Base-by-base conservation (phyloP, 2,329 filamentous ascomycete species). In the Fusarium guadeloupense region DNA sequence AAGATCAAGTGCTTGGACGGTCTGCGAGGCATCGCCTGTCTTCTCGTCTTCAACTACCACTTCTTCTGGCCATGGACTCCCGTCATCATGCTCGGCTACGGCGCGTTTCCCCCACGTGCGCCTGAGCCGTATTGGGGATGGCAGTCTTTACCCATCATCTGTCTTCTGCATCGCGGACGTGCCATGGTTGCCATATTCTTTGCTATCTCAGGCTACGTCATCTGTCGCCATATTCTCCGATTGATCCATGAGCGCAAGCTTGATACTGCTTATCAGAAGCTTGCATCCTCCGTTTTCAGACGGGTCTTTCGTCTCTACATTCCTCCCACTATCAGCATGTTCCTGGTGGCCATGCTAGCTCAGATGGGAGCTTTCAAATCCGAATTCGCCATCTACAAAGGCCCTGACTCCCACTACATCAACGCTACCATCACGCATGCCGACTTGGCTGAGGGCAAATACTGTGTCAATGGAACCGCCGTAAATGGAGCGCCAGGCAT, bases 151-250 rank as follows among this genome's bases (percentile, higher is more conserved):
- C 77, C 77, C n/a, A 77, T 78, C 49, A 39, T 78, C 25, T 77
- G 76, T 40, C 72, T 78, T 4, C 41, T 77, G 56, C 74, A 78
- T 47, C 74, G 76, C 33, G 77, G 77, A 4, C 71, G 75, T 6
- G 71, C 76, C 10, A 78, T 78, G 76, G 76, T 78, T 6, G 74
- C 76, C 46, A 76, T 79, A 33, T 79, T 79, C 69, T 79, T 79
- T 43, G 76, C 75, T 63, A 77, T 78, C 23, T 78, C 76, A 0
- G 76, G 76, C n/a, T 78, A 78, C 43, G 76, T 78, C 21, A 69
- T 78, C 28, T 77, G 72, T 19, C 71, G 76, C 6, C 75, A 77
- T 47, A 74, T 78, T 17, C 50, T 78, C 12, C 60, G 72, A n/a
- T 58, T 72, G 6, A 77, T 78, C 1, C 72, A 76, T 31, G 71